These are phyloP conservation scores for Flaveria robusta DNA, from an alignment of 129 eudicot genomes.

Conservation along the genomic window DNA sequence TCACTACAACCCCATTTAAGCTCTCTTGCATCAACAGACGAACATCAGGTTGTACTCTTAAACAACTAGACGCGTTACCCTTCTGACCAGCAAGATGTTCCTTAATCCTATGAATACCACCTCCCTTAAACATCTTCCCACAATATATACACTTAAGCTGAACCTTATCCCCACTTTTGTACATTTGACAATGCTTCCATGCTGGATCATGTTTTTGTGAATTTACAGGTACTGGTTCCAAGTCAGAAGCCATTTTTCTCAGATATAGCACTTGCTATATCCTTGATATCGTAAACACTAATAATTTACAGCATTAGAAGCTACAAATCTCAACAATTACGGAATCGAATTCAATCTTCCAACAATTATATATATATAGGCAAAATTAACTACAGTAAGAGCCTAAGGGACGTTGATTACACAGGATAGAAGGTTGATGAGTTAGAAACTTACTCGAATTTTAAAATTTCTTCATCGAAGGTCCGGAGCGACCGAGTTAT, in stretches of 20 bases:
- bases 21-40: constrained; percentile 76
- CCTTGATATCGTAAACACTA: background rate
- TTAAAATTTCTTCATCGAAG: constrained; percentile 28
- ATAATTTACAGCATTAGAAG: constrained; percentile 26
- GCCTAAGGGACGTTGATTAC: background rate
- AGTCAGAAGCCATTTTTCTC: constrained; percentile 53
- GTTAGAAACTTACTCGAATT: constrained; percentile 51
- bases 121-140: constrained; percentile 91
- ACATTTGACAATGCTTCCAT: constrained; percentile 93
- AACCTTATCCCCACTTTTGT: constrained; percentile 69
- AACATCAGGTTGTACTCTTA: constrained; percentile 77
- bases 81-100: constrained; percentile 93
- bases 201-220: constrained; percentile 94
- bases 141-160: constrained; percentile 89
- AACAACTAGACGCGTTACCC: constrained; percentile 88
- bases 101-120: constrained; percentile 95
- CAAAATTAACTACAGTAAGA: constrained; percentile 21
- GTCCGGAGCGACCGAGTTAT: constrained; percentile 55
- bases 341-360: constrained; percentile 28
- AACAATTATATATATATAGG: background rate
- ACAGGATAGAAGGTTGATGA: constrained; percentile 3
- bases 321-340: constrained; percentile 14
- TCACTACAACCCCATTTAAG: constrained; percentile 63
- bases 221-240: constrained; percentile 73
- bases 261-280: constrained; percentile 8